Percentiles rank a stretch among this genome's conserved stretches.
Conservation (phyloP, 2,329 filamentous ascomycete genomes). For the Penicillium sp. region DNA sequence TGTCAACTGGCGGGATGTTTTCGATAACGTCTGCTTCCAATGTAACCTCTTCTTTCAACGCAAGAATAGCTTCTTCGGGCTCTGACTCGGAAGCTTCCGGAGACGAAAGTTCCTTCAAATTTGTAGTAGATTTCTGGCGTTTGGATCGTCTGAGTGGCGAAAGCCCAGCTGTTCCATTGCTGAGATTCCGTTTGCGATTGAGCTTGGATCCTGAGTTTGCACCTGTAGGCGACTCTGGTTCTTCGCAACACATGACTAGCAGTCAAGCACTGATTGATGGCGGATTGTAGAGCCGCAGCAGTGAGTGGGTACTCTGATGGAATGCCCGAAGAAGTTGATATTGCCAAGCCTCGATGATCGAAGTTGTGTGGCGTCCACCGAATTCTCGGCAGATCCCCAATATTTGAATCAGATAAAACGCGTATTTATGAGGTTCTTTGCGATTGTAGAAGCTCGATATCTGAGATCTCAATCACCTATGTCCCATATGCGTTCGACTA, state of each 20-base stretch:
- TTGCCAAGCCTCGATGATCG: conserved; percentile 1
- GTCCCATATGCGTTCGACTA: not conserved
- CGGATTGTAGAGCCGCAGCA: not conserved
- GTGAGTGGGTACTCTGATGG: conserved; percentile 3
- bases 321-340: conserved; percentile 5
- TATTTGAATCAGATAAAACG: no score
- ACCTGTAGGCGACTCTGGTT: not conserved
- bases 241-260: conserved; percentile 4
- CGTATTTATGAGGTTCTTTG: not conserved
- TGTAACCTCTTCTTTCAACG: conserved; percentile 9
- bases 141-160: conserved; percentile 32
- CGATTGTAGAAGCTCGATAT: not conserved
- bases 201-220: conserved; percentile 10
- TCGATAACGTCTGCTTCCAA: conserved; percentile 8
- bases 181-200: conserved; percentile 29
- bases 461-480: not conserved
- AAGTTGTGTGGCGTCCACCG: not conserved
- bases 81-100: conserved; percentile 19
- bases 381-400: not conserved
- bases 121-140: conserved; percentile 26
- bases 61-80: conserved; percentile 7
- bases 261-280: not conserved
- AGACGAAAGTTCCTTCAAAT: conserved; percentile 19
- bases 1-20: conserved; percentile 3
- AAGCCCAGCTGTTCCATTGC: conserved; percentile 21